Evolutionary conservation across 345 rosid species (phyloP), one percentile per base, ranked within the genome.

Genomic region (Abelmoschus esculentus): DNA sequence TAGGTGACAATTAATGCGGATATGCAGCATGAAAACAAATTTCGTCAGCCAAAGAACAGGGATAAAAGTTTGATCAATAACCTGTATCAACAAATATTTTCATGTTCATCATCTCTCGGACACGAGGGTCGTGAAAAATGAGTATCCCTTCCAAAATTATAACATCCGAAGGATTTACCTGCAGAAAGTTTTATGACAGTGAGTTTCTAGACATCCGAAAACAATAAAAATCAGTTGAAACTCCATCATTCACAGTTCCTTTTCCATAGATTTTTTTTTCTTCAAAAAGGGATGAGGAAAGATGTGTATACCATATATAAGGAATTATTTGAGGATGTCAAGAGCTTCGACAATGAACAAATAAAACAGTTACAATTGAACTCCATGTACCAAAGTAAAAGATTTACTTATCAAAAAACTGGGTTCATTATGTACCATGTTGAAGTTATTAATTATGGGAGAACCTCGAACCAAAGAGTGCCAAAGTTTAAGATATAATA

Each of bases 121-220:
- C 88, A 50, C 90, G 87, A 44, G 91, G 83, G 78, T 93, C 98
- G 68, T 93, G 98, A 80, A 93, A 90, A 75, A 89, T 65, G 67
- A 93, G 97, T 78, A 93, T 93, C 71, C 98, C 98, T 86, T 90
- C 97, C 81, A 93, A 83, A 71, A 93, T 81, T 72, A 93, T 93
- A 64, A 93, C 98, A 84, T 93, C 96, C 6, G 91, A 81, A 72
- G 97, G 96, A 82, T 92, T 92, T 50, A 92, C 12, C 50, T 46
- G 14, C 13, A 46, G 50, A 46, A 44, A 46, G 15, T 34, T 46
- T 46, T 13, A 46, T 46, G 50, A 46, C 50, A 46, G 50, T 46
- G 13, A 46, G 47, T 42, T 42, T 42, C 11, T 42, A 42, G 47
- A 42, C 3, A 8, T 42, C 47, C 38, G 5, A 34, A 34, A 34